Conservation (phyloP, 345 rosid species). For the Lepidium sativum region DNA sequence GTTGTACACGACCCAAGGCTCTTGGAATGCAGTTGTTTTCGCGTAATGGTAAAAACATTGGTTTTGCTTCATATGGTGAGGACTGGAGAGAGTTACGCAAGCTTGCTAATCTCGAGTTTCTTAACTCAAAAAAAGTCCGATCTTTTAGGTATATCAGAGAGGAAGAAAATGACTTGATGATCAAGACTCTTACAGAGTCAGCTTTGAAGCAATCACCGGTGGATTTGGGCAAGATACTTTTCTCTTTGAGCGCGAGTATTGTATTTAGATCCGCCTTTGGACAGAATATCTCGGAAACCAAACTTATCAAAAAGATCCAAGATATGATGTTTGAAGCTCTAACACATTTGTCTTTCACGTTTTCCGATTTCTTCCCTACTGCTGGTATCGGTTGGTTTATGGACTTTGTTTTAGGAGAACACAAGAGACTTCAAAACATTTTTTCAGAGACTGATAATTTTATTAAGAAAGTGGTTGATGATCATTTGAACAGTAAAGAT, state of each 20-base stretch:
- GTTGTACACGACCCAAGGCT: conserved; percentile 24
- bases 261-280: conserved; percentile 16
- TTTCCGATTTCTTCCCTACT: conserved; percentile 12
- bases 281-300: neutral
- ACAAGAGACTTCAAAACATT: neutral
- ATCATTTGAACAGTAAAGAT: neutral
- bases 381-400: conserved; percentile 12
- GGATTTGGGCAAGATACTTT: neutral
- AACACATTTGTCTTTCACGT: neutral
- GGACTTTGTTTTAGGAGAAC: conserved; percentile 6
- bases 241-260: neutral
- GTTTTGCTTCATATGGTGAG: conserved; percentile 22
- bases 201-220: conserved; percentile 18
- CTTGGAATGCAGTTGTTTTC: conserved; percentile 4
- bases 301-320: neutral
- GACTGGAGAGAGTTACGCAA: conserved; percentile 26
- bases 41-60: neutral
- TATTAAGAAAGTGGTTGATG: conserved; percentile 2
- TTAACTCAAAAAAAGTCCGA: neutral
- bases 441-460: conserved; percentile 1
- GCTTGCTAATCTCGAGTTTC: conserved; percentile 6
- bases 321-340: conserved; percentile 9
- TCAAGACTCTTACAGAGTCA: conserved; percentile 5
- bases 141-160: conserved; percentile 22
- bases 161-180: conserved; percentile 18